Evolutionary conservation across 495 filamentous ascomycete genomes (phyloP).

Genomic region (Diplogelasinospora grovesii): DNA sequence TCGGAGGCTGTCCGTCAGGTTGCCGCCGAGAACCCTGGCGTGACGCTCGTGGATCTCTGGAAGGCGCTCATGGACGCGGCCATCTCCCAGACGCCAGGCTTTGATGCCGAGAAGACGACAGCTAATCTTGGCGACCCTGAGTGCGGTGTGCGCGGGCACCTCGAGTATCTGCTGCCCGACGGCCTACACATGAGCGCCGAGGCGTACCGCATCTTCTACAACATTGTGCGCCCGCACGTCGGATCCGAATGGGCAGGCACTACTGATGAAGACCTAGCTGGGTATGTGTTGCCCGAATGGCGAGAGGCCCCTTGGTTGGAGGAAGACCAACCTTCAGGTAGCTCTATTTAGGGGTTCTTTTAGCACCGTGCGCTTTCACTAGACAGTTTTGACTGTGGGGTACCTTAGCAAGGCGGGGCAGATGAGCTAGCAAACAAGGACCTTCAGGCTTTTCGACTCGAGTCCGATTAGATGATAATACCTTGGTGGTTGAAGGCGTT

Average conservation of each 20-base stretch:
- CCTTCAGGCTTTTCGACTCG: no score
- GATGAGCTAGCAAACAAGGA: no score
- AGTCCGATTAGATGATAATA: no score
- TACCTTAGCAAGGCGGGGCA: no score
- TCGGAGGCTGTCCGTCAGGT: conserved; percentile 62
- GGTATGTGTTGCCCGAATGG: conserved; percentile 40
- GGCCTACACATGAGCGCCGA: conserved; percentile 48
- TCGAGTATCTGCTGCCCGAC: conserved; percentile 44
- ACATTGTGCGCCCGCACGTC: conserved; percentile 36
- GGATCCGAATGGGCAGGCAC: conserved; percentile 30
- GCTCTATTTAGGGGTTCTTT: no score
- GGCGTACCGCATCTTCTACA: conserved; percentile 43
- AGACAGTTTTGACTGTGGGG: no score
- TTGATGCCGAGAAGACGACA: conserved; percentile 30
- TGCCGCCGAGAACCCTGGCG: conserved; percentile 47
- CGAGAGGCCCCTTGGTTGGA: conserved; percentile 29
- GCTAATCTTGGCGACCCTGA: conserved; percentile 35
- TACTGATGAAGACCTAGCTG: conserved; percentile 19
- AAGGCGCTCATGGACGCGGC: conserved; percentile 59
- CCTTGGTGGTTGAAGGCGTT: no score
- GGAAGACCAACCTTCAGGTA: conserved; percentile 17
- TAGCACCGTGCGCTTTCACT: no score
- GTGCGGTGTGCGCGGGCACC: conserved; percentile 34
- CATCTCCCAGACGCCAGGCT: conserved; percentile 32
- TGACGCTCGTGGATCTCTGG: conserved; percentile 72